phyloP scores from a whole-genome alignment of 2,329 filamentous ascomycete species.

The Phoma sp. region DNA sequence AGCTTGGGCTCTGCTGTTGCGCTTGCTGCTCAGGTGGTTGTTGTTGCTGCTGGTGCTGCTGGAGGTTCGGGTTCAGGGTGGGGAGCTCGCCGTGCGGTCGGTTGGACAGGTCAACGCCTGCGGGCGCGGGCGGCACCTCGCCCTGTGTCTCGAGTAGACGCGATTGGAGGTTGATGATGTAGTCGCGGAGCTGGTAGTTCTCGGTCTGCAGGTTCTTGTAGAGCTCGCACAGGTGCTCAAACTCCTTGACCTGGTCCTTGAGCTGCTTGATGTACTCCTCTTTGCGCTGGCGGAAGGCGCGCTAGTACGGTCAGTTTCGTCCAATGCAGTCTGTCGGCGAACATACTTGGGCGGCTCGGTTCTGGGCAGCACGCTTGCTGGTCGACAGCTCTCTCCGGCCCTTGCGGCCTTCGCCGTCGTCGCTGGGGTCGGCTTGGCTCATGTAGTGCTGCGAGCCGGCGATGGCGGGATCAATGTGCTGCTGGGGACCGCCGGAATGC shows the following conservation, averaged over 20 bases:
- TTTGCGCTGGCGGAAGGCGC: constrained; percentile 96
- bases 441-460: constrained; percentile 59
- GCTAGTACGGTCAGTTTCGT: constrained; percentile 60
- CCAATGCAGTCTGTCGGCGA: constrained; percentile 11
- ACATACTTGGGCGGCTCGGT: constrained; percentile 89
- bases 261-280: constrained; percentile 98
- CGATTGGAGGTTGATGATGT: constrained; percentile 88
- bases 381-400: constrained; percentile 91
- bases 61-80: constrained; percentile 27
- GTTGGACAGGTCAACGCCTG: constrained; percentile 73
- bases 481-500: constrained; percentile 55
- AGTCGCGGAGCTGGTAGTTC: constrained; percentile 90
- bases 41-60: constrained; percentile 21
- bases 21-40: constrained; percentile 33
- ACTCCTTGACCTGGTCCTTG: constrained; percentile 89
- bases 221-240: constrained; percentile 74
- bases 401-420: constrained; percentile 60
- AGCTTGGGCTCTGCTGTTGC: constrained; percentile 30
- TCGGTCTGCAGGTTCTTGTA: constrained; percentile 85
- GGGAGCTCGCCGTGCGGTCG: constrained; percentile 55
- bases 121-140: constrained; percentile 83
- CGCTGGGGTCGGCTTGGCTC: constrained; percentile 55
- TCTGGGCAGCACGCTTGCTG: constrained; percentile 95
- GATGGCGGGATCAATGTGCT: constrained; percentile 67
- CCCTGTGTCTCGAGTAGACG: constrained; percentile 83